These are phyloP conservation scores for Pelargonium nanum DNA, from an alignment of 345 rosid species.

Conservation along the genomic window DNA sequence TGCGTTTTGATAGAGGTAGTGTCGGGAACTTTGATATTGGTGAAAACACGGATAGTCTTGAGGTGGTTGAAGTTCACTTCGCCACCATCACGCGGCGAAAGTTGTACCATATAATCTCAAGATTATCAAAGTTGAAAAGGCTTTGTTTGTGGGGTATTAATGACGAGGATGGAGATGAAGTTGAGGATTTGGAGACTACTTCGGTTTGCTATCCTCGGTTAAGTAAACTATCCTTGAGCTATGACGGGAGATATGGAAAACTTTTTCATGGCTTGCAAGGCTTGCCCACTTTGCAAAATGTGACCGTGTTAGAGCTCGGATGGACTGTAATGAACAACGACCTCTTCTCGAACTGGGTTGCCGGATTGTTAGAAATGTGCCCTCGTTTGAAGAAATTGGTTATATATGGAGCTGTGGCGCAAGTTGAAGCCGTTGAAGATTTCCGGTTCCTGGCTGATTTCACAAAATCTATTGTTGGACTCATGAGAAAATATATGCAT, in stretches of 20 bases:
- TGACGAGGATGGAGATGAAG: slow-evolving; percentile 29
- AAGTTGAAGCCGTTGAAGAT: slow-evolving; percentile 54
- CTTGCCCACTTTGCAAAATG: slow-evolving; percentile 38
- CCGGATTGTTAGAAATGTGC: slow-evolving; percentile 53
- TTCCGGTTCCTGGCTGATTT: slow-evolving; percentile 55
- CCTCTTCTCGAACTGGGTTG: slow-evolving; percentile 54
- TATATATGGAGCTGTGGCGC: slow-evolving; percentile 58
- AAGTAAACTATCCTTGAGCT: slow-evolving; percentile 59
- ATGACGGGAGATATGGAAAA: slow-evolving; percentile 47
- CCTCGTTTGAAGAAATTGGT: slow-evolving; percentile 57
- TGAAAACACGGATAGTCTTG: slow-evolving; percentile 55
- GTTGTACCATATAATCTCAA: slow-evolving; percentile 67
- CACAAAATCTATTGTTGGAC: slow-evolving; percentile 58
- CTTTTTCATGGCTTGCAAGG: slow-evolving; percentile 55
- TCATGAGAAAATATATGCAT: slow-evolving; percentile 66
- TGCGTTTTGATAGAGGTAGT: slow-evolving; percentile 64
- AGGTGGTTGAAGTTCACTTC: slow-evolving; percentile 49
- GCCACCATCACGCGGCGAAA: slow-evolving; percentile 66
- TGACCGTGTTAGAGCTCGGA: slow-evolving; percentile 61
- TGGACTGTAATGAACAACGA: slow-evolving; percentile 48
- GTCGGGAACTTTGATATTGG: slow-evolving; percentile 64
- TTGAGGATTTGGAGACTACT: slow-evolving; percentile 57
- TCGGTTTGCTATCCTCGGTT: slow-evolving; percentile 58
- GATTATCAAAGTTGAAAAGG: slow-evolving; percentile 52
- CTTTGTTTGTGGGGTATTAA: slow-evolving; percentile 78